Base-by-base conservation (phyloP, 2,329 filamentous ascomycete species). In the Verticillium klebahnii region DNA sequence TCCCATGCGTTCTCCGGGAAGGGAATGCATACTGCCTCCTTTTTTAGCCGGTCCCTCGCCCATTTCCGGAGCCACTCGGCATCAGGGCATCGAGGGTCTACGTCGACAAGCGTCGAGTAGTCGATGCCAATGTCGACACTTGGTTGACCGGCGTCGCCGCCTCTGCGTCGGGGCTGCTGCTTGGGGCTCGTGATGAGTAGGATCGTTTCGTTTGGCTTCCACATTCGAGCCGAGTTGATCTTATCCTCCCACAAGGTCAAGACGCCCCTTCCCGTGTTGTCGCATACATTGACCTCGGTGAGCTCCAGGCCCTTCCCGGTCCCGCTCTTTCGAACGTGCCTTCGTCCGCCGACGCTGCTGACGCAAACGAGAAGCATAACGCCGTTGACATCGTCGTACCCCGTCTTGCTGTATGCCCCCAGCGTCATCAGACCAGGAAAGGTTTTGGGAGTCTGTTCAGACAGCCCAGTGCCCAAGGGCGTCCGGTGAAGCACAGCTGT, bases 171-270 rank as follows among this genome's bases (percentile, higher is more conserved):
- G 7, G 60, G 54, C 25, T 64, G 66, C 34, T 66, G 70, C 29
- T 61, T 70, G n/a, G 81, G 79, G n/a, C 72, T 75, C 0, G 77
- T 78, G 40, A 86, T 76, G 40, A 86, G 74, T 0, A 86, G 70
- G 5, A 84, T 69, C 0, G 83, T 85, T 25, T 77, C 68, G 39
- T 78, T 80, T 3, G 82, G 77, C 5, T 69, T 63, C 78, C 83
- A 85, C 2, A 69, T 60, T 6, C 74, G 71, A 2, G 78, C 75
- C 0, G 79, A 82, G 36, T 71, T 68, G 58, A 80, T 76, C 56
- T 81, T 73, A n/a, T 79, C 76, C 39, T 78, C 79, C 80, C 84
- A 88, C 5, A 87, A 72, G 17, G 79, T 84, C n/a, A 88, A 71
- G 2, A 76, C 73, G 5, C 79, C 80, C 63, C 80, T 78, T 1